Percentiles rank a stretch among this genome's conserved stretches.
Conservation (phyloP, 1,139 yeast species). For the Scheffersomyces quercinus region DNA sequence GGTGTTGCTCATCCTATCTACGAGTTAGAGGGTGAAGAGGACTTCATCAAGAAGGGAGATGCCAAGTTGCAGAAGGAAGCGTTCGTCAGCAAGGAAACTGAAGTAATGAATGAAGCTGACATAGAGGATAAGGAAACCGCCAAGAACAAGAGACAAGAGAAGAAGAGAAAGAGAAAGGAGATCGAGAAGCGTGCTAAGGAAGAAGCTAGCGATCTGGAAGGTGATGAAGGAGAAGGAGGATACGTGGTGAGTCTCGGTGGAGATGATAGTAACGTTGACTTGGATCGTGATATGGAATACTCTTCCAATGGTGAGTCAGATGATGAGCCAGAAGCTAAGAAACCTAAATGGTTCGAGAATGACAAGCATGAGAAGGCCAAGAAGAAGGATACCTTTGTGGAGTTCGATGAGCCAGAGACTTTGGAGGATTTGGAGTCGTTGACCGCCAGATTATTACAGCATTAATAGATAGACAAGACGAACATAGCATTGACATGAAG, state of each 20-base stretch:
- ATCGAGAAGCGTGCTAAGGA: conserved; percentile 55
- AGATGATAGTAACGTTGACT: conserved; percentile 24
- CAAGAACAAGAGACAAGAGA: conserved; percentile 80
- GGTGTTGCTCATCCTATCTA: conserved; percentile 89
- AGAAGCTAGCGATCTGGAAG: conserved; percentile 36
- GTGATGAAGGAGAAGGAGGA: conserved; percentile 25
- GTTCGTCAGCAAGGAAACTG: conserved; percentile 66
- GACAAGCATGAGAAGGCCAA: conserved; percentile 24
- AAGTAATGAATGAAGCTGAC: conserved; percentile 71
- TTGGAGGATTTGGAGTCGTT: conserved; percentile 92
- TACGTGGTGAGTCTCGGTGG: conserved; percentile 25
- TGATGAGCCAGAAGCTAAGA: conserved; percentile 52
- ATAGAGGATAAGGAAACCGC: conserved; percentile 77
- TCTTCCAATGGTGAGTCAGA: conserved; percentile 25
- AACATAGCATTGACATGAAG: background rate
- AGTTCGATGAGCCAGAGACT: conserved; percentile 84
- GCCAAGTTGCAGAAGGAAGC: conserved; percentile 66
- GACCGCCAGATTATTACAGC: conserved; percentile 60
- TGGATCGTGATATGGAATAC: conserved; percentile 51
- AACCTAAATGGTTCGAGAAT: conserved; percentile 62
- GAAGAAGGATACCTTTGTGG: conserved; percentile 48
- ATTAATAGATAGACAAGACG: background rate
- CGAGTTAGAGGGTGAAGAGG: conserved; percentile 88
- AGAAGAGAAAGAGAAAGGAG: conserved; percentile 87
- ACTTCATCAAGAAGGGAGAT: conserved; percentile 75